Evolutionary conservation across 306 rosid species (phyloP).

Genomic region (Gleditsia sinensis): DNA sequence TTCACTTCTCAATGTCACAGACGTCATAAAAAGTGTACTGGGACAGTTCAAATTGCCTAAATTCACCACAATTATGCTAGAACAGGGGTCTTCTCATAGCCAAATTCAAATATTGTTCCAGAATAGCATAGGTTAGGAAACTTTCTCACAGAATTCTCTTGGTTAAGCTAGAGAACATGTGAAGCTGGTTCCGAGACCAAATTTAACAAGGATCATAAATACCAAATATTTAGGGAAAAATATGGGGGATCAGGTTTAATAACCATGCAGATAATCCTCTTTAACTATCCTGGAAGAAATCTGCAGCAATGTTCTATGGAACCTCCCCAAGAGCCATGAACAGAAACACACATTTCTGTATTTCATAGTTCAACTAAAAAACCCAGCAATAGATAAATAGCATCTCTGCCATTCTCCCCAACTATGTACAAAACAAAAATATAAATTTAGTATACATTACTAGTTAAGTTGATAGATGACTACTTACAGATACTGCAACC

Average conservation of each 20-base stretch:
- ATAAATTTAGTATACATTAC: background rate
- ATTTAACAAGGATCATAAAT: too few relatives aligned
- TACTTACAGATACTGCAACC: conserved; percentile 81
- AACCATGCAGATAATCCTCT: background rate
- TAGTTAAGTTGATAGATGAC: background rate
- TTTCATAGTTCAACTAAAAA: conserved; percentile 10
- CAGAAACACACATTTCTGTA: background rate
- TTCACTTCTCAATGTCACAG: background rate
- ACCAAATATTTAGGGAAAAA: background rate
- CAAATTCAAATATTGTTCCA: background rate
- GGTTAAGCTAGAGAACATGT: background rate
- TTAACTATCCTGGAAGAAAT: background rate
- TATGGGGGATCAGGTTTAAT: background rate
- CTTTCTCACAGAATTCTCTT: background rate
- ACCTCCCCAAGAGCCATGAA: background rate
- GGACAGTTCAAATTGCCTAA: background rate
- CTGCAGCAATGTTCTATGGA: background rate
- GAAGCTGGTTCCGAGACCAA: background rate
- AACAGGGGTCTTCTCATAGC: background rate
- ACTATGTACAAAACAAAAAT: background rate
- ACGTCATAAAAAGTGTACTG: background rate
- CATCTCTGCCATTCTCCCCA: background rate
- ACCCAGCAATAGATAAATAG: background rate
- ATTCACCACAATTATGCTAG: background rate
- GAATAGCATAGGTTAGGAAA: background rate